These are phyloP conservation scores for Pneumocystis murina DNA, from an alignment of 1,139 yeast genomes.

Conservation along the genomic window DNA sequence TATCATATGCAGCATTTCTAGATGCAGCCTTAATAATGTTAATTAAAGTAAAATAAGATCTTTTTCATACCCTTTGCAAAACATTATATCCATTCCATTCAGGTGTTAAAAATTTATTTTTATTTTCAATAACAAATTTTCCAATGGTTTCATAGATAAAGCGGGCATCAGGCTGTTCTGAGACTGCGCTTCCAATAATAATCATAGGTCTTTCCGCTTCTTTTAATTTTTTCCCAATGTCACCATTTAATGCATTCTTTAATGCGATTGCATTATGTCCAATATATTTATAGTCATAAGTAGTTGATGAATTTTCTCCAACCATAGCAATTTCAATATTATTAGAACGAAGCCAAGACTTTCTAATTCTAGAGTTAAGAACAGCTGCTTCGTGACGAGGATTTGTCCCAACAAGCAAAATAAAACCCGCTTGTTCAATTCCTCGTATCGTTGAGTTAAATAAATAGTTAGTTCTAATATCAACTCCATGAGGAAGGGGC, in stretches of 20 bases:
- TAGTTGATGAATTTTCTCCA: constrained; percentile 66
- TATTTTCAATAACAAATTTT: constrained; percentile 43
- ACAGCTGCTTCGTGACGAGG: constrained; percentile 89
- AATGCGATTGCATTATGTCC: constrained; percentile 51
- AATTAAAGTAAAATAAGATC: background rate
- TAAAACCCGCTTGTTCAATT: constrained; percentile 68
- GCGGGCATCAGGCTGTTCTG: constrained; percentile 50
- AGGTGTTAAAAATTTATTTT: constrained; percentile 44
- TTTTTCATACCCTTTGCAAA: constrained; percentile 40
- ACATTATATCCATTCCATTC: constrained; percentile 76
- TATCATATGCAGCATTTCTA: constrained; percentile 71
- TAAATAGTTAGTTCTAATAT: constrained; percentile 62
- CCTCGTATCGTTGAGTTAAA: constrained; percentile 73
- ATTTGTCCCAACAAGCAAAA: constrained; percentile 67
- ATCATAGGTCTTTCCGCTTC: constrained; percentile 63
- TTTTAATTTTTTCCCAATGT: constrained; percentile 52
- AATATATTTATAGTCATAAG: constrained; percentile 49
- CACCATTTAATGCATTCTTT: constrained; percentile 48
- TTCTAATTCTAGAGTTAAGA: constrained; percentile 70
- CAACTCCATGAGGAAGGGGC: constrained; percentile 56
- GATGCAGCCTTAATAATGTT: constrained; percentile 40
- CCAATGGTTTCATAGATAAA: constrained; percentile 51
- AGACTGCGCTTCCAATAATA: constrained; percentile 68
- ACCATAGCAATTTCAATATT: constrained; percentile 51
- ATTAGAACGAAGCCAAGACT: constrained; percentile 59